Conservation (phyloP, 2,329 filamentous ascomycete genomes). For the Diplodia corticola region DNA sequence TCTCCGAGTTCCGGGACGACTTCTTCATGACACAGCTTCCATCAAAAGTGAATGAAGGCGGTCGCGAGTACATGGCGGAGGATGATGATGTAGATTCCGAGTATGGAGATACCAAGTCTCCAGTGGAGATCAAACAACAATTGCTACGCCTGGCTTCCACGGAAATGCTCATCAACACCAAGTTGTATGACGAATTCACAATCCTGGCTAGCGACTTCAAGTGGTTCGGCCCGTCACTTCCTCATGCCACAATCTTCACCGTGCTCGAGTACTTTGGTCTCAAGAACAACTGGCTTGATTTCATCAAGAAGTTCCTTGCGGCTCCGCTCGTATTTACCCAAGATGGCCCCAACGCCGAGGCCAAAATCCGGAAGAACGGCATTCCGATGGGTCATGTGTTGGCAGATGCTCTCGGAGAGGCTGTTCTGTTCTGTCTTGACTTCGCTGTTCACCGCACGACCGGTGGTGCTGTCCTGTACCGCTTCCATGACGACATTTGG, state of each 20-base stretch:
- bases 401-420: slow-evolving; percentile 61
- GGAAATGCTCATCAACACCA: slow-evolving; percentile 54
- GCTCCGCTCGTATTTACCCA: slow-evolving; percentile 60
- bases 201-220: slow-evolving; percentile 59
- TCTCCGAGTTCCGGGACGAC: slow-evolving; percentile 42
- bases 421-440: slow-evolving; percentile 64
- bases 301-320: slow-evolving; percentile 47
- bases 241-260: slow-evolving; percentile 33
- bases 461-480: slow-evolving; percentile 56
- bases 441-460: slow-evolving; percentile 63
- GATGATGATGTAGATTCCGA: slow-evolving; percentile 36
- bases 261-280: slow-evolving; percentile 34
- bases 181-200: slow-evolving; percentile 51
- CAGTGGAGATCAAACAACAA: slow-evolving; percentile 55
- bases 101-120: slow-evolving; percentile 38
- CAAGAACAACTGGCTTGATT: slow-evolving; percentile 30
- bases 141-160: slow-evolving; percentile 59
- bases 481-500: slow-evolving; percentile 67
- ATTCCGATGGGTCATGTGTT: slow-evolving; percentile 62
- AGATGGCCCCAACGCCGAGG: slow-evolving; percentile 49
- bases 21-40: slow-evolving; percentile 62
- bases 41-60: slow-evolving; percentile 38
- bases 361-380: slow-evolving; percentile 55
- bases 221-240: slow-evolving; percentile 33
- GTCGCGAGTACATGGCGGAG: slow-evolving; percentile 39